A percentile compares a stretch with the other conserved stretches of the same genome.
Conservation (phyloP, 2,329 filamentous ascomycete genomes). For the Westerdykella aurantiaca region DNA sequence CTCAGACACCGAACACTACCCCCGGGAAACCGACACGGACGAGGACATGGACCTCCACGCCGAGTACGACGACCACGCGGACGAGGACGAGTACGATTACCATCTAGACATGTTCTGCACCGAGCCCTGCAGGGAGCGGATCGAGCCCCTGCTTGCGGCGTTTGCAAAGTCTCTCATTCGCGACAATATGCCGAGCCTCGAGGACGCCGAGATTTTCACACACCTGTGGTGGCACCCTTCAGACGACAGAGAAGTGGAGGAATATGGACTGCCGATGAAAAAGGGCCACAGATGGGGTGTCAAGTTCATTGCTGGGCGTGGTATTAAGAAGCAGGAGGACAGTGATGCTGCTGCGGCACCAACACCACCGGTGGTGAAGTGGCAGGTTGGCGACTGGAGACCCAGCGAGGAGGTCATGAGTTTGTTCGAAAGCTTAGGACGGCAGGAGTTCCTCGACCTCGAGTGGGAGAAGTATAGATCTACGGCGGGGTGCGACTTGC, state of each 20-base stretch:
- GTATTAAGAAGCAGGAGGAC: too few species aligned
- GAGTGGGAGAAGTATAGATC: too few species aligned
- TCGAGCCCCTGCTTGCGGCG: constrained; percentile 9
- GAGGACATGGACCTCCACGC: constrained; percentile 2
- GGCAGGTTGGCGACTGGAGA: constrained; percentile 11
- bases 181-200: constrained; percentile 9
- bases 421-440: constrained; percentile 8
- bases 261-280: constrained; percentile 4
- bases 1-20: constrained; percentile 9
- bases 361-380: constrained; percentile 9
- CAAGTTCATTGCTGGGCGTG: too few species aligned
- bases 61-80: background rate
- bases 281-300: constrained; percentile 3
- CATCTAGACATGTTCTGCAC: constrained; percentile 9
- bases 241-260: constrained; percentile 5
- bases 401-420: constrained; percentile 7
- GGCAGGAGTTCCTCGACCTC: too few species aligned
- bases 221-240: constrained; percentile 9
- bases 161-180: constrained; percentile 7
- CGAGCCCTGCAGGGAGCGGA: constrained; percentile 9
- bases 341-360: background rate
- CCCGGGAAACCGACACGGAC: constrained; percentile 4
- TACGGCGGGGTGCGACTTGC: too few species aligned
- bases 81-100: constrained; percentile 2
- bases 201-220: constrained; percentile 10